A percentile compares a stretch with the other conserved stretches of the same genome.
These are phyloP conservation scores for Suillus fuscotomentosus DNA, from an alignment of 768 basidiomycete species.

Conservation along the genomic window DNA sequence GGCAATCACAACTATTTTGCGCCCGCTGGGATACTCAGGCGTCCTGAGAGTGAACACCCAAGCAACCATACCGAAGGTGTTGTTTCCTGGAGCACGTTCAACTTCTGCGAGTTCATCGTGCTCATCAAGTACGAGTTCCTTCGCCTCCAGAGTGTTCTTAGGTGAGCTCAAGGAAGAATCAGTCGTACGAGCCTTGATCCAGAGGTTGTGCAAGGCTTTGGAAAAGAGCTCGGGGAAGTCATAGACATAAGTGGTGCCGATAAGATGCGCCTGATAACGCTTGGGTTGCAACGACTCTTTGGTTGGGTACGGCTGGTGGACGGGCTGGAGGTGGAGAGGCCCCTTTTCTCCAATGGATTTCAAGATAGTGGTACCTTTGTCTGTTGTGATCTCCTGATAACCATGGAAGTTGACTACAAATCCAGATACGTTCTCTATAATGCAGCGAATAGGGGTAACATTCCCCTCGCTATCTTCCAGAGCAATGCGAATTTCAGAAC, in stretches of 20 bases:
- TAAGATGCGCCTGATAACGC: slow-evolving; percentile 97
- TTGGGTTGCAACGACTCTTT: slow-evolving; percentile 98
- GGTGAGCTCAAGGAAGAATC: slow-evolving; percentile 73
- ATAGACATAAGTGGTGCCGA: slow-evolving; percentile 98
- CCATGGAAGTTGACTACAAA: slow-evolving; percentile 98
- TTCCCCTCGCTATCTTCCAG: slow-evolving; percentile 96
- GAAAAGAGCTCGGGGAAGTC: slow-evolving; percentile 99
- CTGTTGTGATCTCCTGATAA: slow-evolving; percentile 97
- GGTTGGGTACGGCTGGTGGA: slow-evolving; percentile 90
- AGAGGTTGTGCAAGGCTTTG: slow-evolving; percentile 92
- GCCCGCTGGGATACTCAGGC: slow-evolving; percentile 89
- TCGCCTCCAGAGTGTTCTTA: slow-evolving; percentile 75
- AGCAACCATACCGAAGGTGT: slow-evolving; percentile 95
- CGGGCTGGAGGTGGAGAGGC: slow-evolving; percentile 93
- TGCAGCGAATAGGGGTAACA: slow-evolving; percentile 92
- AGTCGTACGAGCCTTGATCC: slow-evolving; percentile 67
- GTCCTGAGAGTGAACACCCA: slow-evolving; percentile 94
- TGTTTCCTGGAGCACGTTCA: slow-evolving; percentile 89
- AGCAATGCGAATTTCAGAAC: slow-evolving; percentile 93
- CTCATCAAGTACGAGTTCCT: slow-evolving; percentile 93
- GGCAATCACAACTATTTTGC: slow-evolving; percentile 85
- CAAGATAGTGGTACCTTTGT: slow-evolving; percentile 91
- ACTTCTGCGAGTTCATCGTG: slow-evolving; percentile 89
- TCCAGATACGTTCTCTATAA: slow-evolving; percentile 98
- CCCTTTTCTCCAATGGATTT: slow-evolving; percentile 99